Evolutionary conservation across 495 filamentous ascomycete genomes (phyloP).

Genomic region (Halenospora varia): DNA sequence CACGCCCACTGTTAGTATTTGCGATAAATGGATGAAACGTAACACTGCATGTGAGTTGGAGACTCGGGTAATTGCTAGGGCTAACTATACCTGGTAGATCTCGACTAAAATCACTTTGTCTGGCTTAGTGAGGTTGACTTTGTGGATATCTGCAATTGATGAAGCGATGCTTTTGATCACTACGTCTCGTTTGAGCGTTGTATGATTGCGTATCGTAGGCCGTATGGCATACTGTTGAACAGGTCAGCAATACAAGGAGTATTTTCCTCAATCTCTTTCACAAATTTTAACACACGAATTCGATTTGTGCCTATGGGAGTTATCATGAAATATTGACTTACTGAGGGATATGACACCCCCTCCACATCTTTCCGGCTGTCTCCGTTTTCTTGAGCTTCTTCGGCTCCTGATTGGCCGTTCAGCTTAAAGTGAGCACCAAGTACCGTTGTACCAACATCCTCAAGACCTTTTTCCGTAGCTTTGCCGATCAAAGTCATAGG

Average conservation of each 20-base stretch:
- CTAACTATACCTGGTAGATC: constrained; percentile 79
- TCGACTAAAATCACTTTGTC: constrained; percentile 86
- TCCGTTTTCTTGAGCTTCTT: background rate
- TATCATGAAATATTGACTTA: too few relatives aligned
- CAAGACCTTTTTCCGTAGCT: constrained; percentile 71
- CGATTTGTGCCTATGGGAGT: too few relatives aligned
- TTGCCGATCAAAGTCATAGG: constrained; percentile 73
- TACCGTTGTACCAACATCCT: constrained; percentile 65
- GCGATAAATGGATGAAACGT: constrained; percentile 8
- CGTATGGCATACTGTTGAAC: constrained; percentile 79
- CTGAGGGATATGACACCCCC: too few relatives aligned
- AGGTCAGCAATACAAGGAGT: too few relatives aligned
- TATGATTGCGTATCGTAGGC: constrained; percentile 75
- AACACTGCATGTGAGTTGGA: constrained; percentile 2
- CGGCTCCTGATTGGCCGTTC: background rate
- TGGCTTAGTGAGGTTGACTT: constrained; percentile 75
- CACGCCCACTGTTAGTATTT: constrained; percentile 10
- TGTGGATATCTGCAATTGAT: constrained; percentile 56
- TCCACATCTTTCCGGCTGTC: too few relatives aligned
- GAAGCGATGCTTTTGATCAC: constrained; percentile 77
- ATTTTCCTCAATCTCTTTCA: too few relatives aligned
- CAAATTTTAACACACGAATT: too few relatives aligned
- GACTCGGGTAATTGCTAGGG: too few relatives aligned
- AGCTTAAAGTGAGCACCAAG: constrained; percentile 62
- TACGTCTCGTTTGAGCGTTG: constrained; percentile 62